Base-by-base conservation (phyloP, 1,284 basidiomycete genomes). In the Fereydounia khargensis region DNA sequence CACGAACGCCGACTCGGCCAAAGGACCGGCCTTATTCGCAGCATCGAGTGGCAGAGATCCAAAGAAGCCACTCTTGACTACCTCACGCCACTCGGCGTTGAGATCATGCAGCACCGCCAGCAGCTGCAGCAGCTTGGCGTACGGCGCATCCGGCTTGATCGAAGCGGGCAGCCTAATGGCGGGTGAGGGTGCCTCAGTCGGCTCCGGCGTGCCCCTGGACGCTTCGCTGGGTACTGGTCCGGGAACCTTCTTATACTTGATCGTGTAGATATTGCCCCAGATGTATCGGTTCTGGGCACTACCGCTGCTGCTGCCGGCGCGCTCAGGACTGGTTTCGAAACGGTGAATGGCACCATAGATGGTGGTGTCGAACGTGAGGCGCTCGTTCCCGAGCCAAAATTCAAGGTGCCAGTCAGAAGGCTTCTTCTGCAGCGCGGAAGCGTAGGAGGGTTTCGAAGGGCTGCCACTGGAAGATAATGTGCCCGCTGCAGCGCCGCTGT, bases 331-430 rank as follows among this genome's bases (percentile, higher is more conserved):
- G 71, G 83, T 82, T 70, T 91, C 88, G 69, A 88, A 85, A 56
- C 88, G 86, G 74, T 97, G 91, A 32, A 97, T 86, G 0, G 91
- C 92, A 3, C 92, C 92, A 70, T 95, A 98, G 47, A 99, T 86
- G 1, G 95, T 98, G 51, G 94, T 82, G 72, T 91, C 87, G 51
- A 94, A 78, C 0, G 86, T 85, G 19, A 98, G 79, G 13, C 83
- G 79, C 49, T 89, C 84, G 47, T 88, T 90, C 65, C 90, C 89
- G 82, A 97, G 86, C 16, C 84, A 86, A 76, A 99, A 98, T 74
- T 92, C 88, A 36, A 98, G 82, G 74, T 98, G 92, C 90, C 91
- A 99, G 70, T 98, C 92, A 18, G 82, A 84, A 0, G 91, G 89
- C 70, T 89, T 88, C 2, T 89, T 80, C 78, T 94, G 96, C 55